These are phyloP conservation scores for Remersonia thermophila DNA, from an alignment of 2,329 filamentous ascomycete species.

Conservation along the genomic window DNA sequence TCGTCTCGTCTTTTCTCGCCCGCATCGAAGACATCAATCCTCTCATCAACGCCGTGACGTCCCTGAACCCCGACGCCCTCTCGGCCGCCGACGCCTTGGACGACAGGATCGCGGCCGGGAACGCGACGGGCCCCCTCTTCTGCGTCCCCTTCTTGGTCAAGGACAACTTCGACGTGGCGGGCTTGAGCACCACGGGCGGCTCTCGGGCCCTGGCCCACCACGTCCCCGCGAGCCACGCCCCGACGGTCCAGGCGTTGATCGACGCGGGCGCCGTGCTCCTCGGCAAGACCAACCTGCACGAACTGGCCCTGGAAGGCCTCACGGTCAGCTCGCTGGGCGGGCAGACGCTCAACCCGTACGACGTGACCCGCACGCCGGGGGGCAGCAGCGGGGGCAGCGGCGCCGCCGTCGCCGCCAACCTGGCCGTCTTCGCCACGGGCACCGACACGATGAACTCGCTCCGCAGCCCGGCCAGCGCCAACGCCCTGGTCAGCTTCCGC, in stretches of 20 bases:
- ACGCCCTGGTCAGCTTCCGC: constrained; percentile 45
- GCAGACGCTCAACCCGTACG: constrained; percentile 56
- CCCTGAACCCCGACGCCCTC: constrained; percentile 33
- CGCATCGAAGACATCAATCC: constrained; percentile 46
- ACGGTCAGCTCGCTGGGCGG: constrained; percentile 50
- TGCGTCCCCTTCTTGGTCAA: constrained; percentile 52
- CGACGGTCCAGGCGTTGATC: constrained; percentile 36
- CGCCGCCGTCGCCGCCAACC: constrained; percentile 41
- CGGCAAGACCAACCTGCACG: constrained; percentile 50
- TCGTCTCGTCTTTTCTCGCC: constrained; percentile 43
- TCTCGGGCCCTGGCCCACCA: constrained; percentile 36
- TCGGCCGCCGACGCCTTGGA: constrained; percentile 39
- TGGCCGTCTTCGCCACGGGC: constrained; percentile 46
- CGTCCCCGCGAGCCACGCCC: constrained; percentile 33
- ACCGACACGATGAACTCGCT: constrained; percentile 52
- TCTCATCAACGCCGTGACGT: constrained; percentile 43
- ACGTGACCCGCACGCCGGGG: constrained; percentile 50
- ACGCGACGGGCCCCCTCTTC: constrained; percentile 40
- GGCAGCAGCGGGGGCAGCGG: constrained; percentile 53
- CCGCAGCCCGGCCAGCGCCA: constrained; percentile 48
- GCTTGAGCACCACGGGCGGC: constrained; percentile 46
- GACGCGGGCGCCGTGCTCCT: constrained; percentile 43
- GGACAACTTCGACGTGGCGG: constrained; percentile 47
- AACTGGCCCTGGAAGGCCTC: constrained; percentile 51
- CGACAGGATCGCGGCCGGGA: constrained; percentile 30